Evolutionary conservation across 1,284 basidiomycete genomes (phyloP), one percentile per base, ranked within the genome.

Genomic region (Mrakiaceae sp.): DNA sequence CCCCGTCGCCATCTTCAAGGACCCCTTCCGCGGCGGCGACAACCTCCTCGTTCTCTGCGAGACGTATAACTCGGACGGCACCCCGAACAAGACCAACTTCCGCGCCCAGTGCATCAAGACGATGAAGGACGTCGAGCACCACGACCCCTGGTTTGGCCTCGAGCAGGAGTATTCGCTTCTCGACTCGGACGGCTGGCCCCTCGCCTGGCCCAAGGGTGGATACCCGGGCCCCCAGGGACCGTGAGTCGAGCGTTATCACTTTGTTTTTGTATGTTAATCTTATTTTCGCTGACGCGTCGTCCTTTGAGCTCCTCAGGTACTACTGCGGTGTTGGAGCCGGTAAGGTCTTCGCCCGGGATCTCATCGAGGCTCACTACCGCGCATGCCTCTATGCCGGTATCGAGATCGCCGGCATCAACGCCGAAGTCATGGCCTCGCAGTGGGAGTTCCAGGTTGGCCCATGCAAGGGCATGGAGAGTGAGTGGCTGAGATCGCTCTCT

Each of bases 361-460:
- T 98, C 72, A 88, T 98, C 74, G 95, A 98, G 81, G 94, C 96
- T 52, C 95, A 98, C 81, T 98, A 98, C 82, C 74, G 76, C 68
- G 81, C 81, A 63, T 98, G 95, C 79, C 84, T 98, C 67, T 97
- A 97, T 78, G 82, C 96, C 70, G 94, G 93, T 72, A 83, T 98
- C 79, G 94, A 93, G 81, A 98, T 98, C 81, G 95, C 91, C 69
- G 95, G 95, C 76, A 97, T 98, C 81, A 98, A 98, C 78, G 95
- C 96, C 70, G 96, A 98, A 81, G 96, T 98, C 72, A 98, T 98
- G 95, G 95, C 96, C 44, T 87, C 94, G 67, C 96, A 98, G 79
- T 98, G 94, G 94, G 95, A 98, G 81, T 98, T 95, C 88, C 95
- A 98, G 79, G 93, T 98, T 72, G 96, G 95, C 68, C 95, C 96